Conservation (phyloP, 306 rosid species). For the Sechiopsis laciniata region DNA sequence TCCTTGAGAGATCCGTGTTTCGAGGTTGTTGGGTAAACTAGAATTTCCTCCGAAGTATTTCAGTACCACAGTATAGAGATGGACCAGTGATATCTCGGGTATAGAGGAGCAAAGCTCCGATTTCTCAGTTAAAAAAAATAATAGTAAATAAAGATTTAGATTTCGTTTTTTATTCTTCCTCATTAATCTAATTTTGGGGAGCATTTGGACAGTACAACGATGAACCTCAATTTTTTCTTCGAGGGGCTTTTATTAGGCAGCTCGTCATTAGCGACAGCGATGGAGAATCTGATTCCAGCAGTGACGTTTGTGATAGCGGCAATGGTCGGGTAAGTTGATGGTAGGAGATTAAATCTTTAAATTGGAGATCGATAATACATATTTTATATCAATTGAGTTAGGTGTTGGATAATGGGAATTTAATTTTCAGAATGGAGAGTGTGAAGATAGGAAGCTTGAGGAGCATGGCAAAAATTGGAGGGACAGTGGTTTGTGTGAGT, state of each 20-base stretch:
- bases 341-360: no score
- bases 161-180: no score
- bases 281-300: constrained; percentile 61
- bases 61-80: no score
- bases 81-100: no score
- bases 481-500: constrained; percentile 49
- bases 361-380: no score
- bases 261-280: constrained; percentile 53
- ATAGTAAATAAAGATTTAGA: no score
- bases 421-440: constrained; percentile 46
- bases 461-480: constrained; percentile 48
- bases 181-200: not conserved
- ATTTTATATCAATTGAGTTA: no score
- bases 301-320: constrained; percentile 53
- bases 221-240: constrained; percentile 58
- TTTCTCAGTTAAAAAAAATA: no score
- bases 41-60: no score
- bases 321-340: constrained; percentile 41
- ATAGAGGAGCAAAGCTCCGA: no score
- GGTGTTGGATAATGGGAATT: not conserved
- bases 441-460: constrained; percentile 39
- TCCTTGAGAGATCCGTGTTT: no score
- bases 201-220: constrained; percentile 35
- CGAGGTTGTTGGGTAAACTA: no score
- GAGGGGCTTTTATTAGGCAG: constrained; percentile 53